Evolutionary conservation across 345 rosid species (phyloP).

Genomic region (Reutealis trisperma): DNA sequence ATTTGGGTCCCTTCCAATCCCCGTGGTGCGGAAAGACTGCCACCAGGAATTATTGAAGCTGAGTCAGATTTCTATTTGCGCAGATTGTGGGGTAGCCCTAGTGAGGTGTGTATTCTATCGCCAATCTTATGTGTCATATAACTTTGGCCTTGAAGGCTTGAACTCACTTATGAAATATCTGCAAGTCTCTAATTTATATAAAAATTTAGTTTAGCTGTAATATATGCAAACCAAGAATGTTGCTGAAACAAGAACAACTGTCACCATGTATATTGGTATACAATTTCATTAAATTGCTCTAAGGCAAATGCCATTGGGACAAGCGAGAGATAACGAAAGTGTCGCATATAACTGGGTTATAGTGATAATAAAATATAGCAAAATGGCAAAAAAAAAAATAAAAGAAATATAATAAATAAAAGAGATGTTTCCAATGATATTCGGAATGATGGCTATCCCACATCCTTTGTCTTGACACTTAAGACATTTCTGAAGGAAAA

Average conservation of each 20-base stretch:
- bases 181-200: background rate
- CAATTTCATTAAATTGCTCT: background rate
- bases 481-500: too few relatives aligned
- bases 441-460: background rate
- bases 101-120: constrained; percentile 56
- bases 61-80: constrained; percentile 83
- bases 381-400: background rate
- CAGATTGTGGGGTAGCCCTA: constrained; percentile 91
- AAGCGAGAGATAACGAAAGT: background rate
- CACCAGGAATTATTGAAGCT: constrained; percentile 78
- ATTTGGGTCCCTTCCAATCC: constrained; percentile 97
- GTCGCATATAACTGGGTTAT: background rate
- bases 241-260: background rate
- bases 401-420: background rate
- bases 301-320: background rate
- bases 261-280: background rate
- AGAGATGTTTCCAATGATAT: background rate
- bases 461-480: background rate
- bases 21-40: constrained; percentile 88
- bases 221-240: background rate
- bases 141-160: background rate
- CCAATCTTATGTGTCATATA: background rate
- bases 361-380: background rate
- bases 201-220: background rate
- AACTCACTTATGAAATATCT: background rate